Conservation (phyloP, 163 green algal genomes). For the Trebouxia gelatinosa region DNA sequence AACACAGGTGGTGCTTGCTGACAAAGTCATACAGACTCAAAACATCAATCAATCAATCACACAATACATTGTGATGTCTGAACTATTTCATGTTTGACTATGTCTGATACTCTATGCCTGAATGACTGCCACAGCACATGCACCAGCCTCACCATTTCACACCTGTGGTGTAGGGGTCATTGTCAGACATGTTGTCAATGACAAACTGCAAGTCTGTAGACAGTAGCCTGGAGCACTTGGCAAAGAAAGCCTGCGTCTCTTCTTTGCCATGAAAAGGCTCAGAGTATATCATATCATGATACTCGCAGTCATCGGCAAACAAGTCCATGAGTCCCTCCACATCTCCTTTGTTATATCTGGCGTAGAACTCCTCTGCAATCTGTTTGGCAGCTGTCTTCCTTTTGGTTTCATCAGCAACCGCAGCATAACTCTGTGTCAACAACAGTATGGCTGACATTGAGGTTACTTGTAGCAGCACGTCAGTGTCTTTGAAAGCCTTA, state of each 20-base stretch:
- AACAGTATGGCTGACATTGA: too few relatives aligned
- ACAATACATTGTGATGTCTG: too few relatives aligned
- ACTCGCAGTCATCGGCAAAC: slow-evolving; percentile 35
- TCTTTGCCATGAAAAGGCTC: slow-evolving; percentile 60
- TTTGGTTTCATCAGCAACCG: too few relatives aligned
- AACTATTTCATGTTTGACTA: too few relatives aligned
- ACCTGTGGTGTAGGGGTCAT: slow-evolving; percentile 54
- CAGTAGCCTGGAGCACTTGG: slow-evolving; percentile 54
- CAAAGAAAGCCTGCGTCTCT: slow-evolving; percentile 52
- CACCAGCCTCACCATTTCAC: slow-evolving; percentile 74
- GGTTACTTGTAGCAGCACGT: too few relatives aligned
- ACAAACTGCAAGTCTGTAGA: slow-evolving; percentile 65
- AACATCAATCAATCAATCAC: too few relatives aligned
- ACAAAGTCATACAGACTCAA: too few relatives aligned
- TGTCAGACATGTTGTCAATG: slow-evolving; percentile 63
- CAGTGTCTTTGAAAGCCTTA: too few relatives aligned
- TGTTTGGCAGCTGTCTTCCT: slow-evolving; percentile 7
- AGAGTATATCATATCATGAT: slow-evolving; percentile 65
- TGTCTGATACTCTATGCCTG: not conserved
- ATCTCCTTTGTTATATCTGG: slow-evolving; percentile 39
- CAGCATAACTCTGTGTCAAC: too few relatives aligned
- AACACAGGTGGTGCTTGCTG: too few relatives aligned
- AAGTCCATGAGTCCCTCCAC: slow-evolving; percentile 40
- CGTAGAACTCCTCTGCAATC: slow-evolving; percentile 21
- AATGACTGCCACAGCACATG: not conserved